phyloP scores from a whole-genome alignment of 768 basidiomycete species.

The Russula griseocarnosa region DNA sequence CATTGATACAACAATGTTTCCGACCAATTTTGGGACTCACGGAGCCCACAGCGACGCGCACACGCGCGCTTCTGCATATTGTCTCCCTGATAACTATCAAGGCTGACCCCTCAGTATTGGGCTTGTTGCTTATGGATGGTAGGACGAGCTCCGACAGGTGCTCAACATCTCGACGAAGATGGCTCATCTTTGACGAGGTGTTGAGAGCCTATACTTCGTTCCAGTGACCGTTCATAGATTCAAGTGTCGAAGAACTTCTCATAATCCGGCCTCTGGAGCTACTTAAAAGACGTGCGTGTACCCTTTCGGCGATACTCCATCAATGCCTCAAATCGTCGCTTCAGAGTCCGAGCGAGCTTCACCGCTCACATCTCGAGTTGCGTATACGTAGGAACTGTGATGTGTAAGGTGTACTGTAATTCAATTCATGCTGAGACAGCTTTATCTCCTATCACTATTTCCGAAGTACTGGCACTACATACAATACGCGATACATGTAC shows the following conservation, averaged over 20 bases:
- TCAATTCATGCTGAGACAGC: too few species aligned
- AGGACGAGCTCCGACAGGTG: neutral
- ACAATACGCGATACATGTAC: too few species aligned
- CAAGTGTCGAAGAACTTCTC: neutral
- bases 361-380: too few species aligned
- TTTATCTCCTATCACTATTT: too few species aligned
- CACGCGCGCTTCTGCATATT: neutral
- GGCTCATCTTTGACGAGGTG: too few species aligned
- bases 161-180: neutral
- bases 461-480: too few species aligned
- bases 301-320: neutral
- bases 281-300: neutral
- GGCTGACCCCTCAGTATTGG: neutral
- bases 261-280: neutral
- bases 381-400: too few species aligned
- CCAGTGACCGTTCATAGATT: neutral
- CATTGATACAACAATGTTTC: neutral
- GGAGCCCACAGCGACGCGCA: neutral
- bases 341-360: too few species aligned
- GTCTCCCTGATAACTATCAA: neutral
- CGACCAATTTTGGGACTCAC: neutral
- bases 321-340: too few species aligned
- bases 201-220: neutral
- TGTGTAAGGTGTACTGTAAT: neutral
- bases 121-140: neutral